These are phyloP conservation scores for Flaveria linearis DNA, from an alignment of 129 eudicot genomes.

Conservation along the genomic window DNA sequence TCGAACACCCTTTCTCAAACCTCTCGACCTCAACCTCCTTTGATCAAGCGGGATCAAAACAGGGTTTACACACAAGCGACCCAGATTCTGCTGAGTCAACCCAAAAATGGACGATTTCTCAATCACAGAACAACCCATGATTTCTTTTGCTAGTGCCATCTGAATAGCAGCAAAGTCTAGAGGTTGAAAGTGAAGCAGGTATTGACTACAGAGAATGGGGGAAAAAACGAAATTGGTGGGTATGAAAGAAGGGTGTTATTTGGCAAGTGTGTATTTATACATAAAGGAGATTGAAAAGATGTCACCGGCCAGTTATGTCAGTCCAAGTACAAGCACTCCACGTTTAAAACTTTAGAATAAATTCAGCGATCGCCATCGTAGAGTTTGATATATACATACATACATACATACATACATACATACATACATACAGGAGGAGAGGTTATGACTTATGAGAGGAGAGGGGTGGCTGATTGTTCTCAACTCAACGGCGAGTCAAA, in stretches of 20 bases:
- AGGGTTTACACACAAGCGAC: slow-evolving; percentile 28
- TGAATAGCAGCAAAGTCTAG: background rate
- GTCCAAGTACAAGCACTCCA: slow-evolving; percentile 32
- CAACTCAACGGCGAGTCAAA: slow-evolving; percentile 23
- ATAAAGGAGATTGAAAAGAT: background rate
- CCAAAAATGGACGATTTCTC: slow-evolving; percentile 47
- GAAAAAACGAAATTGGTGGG: background rate
- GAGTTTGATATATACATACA: background rate
- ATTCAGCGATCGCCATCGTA: background rate
- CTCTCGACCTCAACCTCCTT: slow-evolving; percentile 14
- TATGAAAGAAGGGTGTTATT: slow-evolving; percentile 11
- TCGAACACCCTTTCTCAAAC: slow-evolving; percentile 4
- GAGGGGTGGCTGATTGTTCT: background rate
- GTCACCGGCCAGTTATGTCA: slow-evolving; percentile 32
- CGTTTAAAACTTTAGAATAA: slow-evolving; percentile 37
- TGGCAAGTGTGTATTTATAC: slow-evolving; percentile 2
- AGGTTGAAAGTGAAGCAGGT: background rate
- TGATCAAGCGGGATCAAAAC: slow-evolving; percentile 37
- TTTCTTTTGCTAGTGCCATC: slow-evolving; percentile 65
- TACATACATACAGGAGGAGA: background rate
- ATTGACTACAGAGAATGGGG: no score
- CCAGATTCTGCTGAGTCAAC: slow-evolving; percentile 20
- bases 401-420: no score
- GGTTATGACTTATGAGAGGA: background rate
- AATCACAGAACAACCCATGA: slow-evolving; percentile 48